A percentile compares a stretch with the other conserved stretches of the same genome.
Conservation (phyloP, 495 filamentous ascomycete species). For the Pseudevernia furfuracea region DNA sequence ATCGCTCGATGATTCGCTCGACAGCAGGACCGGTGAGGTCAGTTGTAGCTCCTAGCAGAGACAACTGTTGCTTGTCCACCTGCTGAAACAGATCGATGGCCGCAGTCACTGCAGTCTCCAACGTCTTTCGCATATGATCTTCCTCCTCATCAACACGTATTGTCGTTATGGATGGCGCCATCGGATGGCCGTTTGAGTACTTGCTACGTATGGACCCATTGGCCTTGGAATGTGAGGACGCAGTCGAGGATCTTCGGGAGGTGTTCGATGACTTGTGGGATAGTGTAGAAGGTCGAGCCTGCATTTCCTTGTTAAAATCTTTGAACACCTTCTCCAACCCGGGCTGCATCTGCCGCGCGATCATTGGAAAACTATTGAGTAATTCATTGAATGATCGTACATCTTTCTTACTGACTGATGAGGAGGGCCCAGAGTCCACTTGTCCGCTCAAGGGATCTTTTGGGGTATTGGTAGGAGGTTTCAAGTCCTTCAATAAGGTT, state of each 20-base stretch:
- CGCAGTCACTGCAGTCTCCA: constrained; percentile 86
- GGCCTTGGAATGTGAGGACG: constrained; percentile 20
- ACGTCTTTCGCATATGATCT: constrained; percentile 69
- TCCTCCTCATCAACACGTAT: constrained; percentile 73
- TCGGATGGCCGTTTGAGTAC: constrained; percentile 27
- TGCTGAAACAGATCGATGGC: constrained; percentile 93
- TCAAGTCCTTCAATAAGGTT: constrained; percentile 31
- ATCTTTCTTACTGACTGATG: constrained; percentile 67
- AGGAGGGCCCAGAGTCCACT: constrained; percentile 17
- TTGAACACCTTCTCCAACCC: constrained; percentile 85
- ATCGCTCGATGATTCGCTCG: constrained; percentile 89
- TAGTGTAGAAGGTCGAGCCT: constrained; percentile 74
- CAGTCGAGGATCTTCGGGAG: constrained; percentile 25
- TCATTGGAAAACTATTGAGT: constrained; percentile 88
- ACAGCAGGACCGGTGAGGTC: constrained; percentile 88
- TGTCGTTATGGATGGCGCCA: constrained; percentile 41
- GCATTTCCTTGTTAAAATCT: constrained; percentile 77
- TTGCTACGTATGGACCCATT: constrained; percentile 26
- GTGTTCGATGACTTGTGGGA: constrained; percentile 45
- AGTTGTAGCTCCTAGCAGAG: constrained; percentile 83
- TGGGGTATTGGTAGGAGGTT: constrained; percentile 30
- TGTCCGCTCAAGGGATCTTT: constrained; percentile 32
- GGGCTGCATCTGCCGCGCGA: constrained; percentile 91
- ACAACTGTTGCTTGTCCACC: constrained; percentile 92
- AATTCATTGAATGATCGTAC: constrained; percentile 86